Percentiles rank a stretch among this genome's conserved stretches.
phyloP scores from a whole-genome alignment of 2,329 filamentous ascomycete species.

The Ophiostoma pallidulum region DNA sequence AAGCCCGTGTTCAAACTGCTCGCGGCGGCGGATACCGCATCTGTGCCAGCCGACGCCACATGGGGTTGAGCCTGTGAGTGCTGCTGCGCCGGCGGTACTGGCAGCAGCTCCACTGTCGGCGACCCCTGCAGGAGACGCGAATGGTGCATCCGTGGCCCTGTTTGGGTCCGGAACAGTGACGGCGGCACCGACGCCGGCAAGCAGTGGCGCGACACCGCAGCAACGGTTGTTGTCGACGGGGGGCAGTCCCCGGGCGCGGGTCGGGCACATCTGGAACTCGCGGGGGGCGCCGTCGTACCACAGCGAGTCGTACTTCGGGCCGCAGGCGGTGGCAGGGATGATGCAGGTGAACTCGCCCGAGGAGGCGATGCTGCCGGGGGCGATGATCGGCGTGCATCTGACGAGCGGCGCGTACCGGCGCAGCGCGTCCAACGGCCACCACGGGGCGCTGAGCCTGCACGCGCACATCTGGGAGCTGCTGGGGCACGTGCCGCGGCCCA shows the following conservation, averaged over 20 bases:
- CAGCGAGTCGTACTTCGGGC: conserved; percentile 18
- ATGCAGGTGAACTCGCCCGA: conserved; percentile 14
- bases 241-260: too few relatives aligned
- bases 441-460: conserved; percentile 14
- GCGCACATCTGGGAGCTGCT: conserved; percentile 33
- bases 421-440: conserved; percentile 8
- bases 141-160: too few relatives aligned
- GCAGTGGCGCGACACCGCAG: neutral
- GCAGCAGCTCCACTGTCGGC: neutral
- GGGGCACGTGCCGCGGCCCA: conserved; percentile 29
- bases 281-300: conserved; percentile 16
- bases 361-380: conserved; percentile 13
- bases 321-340: conserved; percentile 16
- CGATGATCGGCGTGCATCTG: too few relatives aligned
- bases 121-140: too few relatives aligned
- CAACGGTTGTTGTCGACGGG: too few relatives aligned
- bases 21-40: neutral
- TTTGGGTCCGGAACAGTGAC: too few relatives aligned
- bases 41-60: neutral
- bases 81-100: too few relatives aligned
- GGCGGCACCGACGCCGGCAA: neutral
- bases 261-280: conserved; percentile 4
- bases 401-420: neutral
- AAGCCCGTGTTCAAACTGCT: conserved; percentile 1
- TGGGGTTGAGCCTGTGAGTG: neutral